A percentile compares a stretch with the other conserved stretches of the same genome.
Conservation (phyloP, 1,284 basidiomycete species). For the Ceratobasidium sp. region DNA sequence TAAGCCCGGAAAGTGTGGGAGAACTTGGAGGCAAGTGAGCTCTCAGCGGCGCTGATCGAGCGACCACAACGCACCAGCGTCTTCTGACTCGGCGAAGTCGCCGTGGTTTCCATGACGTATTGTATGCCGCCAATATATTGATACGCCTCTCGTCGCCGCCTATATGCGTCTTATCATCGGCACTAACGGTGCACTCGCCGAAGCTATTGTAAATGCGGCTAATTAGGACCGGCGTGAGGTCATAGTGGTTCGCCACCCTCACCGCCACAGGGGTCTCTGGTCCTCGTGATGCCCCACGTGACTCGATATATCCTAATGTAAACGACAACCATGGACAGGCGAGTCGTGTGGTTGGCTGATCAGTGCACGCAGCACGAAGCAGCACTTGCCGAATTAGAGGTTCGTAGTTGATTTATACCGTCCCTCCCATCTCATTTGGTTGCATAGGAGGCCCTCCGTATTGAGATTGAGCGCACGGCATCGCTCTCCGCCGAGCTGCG, state of each 20-base stretch:
- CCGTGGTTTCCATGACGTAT: not conserved
- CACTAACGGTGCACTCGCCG: not conserved
- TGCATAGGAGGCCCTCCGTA: constrained; percentile 20
- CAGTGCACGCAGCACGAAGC: constrained; percentile 19
- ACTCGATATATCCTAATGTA: constrained; percentile 5
- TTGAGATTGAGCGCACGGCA: constrained; percentile 39
- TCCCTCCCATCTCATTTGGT: not conserved
- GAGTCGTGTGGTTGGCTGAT: constrained; percentile 15
- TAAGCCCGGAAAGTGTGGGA: constrained; percentile 40
- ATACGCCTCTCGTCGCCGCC: not conserved
- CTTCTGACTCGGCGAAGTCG: constrained; percentile 16
- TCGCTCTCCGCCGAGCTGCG: constrained; percentile 38
- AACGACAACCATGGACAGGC: constrained; percentile 33
- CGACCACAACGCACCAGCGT: constrained; percentile 30
- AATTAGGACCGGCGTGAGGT: too few relatives aligned
- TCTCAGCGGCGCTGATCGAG: constrained; percentile 33
- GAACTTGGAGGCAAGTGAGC: constrained; percentile 42
- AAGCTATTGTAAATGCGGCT: constrained; percentile 47
- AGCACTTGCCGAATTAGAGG: constrained; percentile 27
- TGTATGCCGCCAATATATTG: not conserved
- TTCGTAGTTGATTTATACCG: not conserved
- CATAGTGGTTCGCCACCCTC: not conserved
- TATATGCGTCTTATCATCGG: constrained; percentile 29
- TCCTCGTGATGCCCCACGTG: constrained; percentile 37
- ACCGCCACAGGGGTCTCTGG: constrained; percentile 6